Evolutionary conservation across 2,329 filamentous ascomycete species (phyloP).

Genomic region (Cercospora sojina): DNA sequence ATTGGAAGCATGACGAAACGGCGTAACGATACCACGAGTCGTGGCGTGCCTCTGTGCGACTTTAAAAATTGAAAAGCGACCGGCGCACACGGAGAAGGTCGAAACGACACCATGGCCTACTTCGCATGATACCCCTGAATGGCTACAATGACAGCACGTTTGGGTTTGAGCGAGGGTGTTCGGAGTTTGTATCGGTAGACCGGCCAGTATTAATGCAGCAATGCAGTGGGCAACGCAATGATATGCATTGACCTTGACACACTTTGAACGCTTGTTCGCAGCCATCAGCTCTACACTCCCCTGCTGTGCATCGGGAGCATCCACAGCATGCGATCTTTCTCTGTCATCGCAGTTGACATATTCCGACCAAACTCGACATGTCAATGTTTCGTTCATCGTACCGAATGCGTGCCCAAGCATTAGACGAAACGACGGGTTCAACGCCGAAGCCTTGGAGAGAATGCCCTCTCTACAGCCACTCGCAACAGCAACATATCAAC

Average conservation of each 20-base stretch:
- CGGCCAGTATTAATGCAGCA: neutral
- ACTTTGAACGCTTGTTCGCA: neutral
- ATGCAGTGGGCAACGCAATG: neutral
- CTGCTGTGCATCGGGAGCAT: neutral
- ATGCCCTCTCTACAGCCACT: neutral
- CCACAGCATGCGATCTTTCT: neutral
- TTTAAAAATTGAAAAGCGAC: neutral
- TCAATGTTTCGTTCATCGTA: neutral
- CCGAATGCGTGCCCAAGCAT: neutral
- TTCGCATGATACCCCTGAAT: neutral
- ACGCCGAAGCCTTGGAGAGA: neutral
- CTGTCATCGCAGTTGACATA: neutral
- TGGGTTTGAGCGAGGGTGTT: neutral
- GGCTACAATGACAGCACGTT: neutral
- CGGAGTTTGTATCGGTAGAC: neutral
- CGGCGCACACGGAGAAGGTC: neutral
- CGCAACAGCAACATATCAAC: neutral
- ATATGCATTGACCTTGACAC: neutral
- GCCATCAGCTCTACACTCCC: neutral
- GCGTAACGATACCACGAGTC: slow-evolving; percentile 1
- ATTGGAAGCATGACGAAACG: neutral
- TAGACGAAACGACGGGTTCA: neutral
- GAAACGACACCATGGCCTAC: neutral
- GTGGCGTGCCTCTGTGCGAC: neutral
- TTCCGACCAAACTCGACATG: neutral